phyloP scores from a whole-genome alignment of 257 asterid genomes.

The Marsdenia floribunda region DNA sequence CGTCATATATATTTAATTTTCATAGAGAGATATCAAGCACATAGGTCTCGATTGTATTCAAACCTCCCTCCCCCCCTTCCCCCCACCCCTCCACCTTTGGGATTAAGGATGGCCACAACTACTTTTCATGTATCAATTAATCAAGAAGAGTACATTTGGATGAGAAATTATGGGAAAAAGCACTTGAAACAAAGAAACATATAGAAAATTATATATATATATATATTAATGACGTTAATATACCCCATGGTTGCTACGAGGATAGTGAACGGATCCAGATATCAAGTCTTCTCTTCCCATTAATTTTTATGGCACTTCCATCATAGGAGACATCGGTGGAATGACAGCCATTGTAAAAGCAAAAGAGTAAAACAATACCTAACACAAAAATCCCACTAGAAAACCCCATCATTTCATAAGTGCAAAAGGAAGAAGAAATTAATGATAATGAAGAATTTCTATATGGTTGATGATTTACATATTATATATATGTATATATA shows the following conservation, averaged over 20 bases:
- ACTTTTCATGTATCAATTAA: too few species aligned
- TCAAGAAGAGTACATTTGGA: neutral
- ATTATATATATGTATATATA: too few species aligned
- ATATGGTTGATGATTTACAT: neutral
- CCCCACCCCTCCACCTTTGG: conserved; percentile 38
- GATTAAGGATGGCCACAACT: conserved; percentile 49
- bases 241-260: too few species aligned
- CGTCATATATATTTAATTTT: too few species aligned
- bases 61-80: too few species aligned
- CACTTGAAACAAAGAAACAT: too few species aligned
- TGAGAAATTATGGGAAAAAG: neutral
- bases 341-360: neutral
- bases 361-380: neutral
- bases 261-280: neutral
- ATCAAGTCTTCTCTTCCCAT: neutral
- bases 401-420: neutral
- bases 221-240: too few species aligned
- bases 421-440: too few species aligned
- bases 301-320: neutral
- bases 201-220: too few species aligned
- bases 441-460: neutral
- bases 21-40: too few species aligned
- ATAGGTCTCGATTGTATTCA: conserved; percentile 41
- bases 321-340: neutral
- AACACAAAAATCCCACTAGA: neutral